These are phyloP conservation scores for Pistacia atlantica DNA, from an alignment of 345 rosid species.

Conservation along the genomic window DNA sequence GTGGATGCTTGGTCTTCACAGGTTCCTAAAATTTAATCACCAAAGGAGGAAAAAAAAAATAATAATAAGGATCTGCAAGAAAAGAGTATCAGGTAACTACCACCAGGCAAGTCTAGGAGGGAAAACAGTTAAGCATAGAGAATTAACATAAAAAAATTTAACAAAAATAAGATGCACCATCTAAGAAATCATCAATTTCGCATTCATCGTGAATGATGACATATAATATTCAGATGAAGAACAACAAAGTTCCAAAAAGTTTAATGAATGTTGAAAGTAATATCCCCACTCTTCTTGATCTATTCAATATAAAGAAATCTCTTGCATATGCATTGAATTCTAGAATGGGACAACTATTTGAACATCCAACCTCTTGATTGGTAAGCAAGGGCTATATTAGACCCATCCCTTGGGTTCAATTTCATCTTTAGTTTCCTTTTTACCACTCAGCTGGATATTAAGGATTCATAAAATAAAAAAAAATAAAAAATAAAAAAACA, in stretches of 20 bases:
- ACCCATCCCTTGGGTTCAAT: background rate
- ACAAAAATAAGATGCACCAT: background rate
- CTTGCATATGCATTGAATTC: background rate
- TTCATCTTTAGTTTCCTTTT: background rate
- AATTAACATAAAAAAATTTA: background rate
- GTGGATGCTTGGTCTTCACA: slow-evolving; percentile 88
- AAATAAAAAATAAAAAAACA: no score
- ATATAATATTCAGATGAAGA: background rate
- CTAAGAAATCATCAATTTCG: background rate
- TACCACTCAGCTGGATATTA: background rate
- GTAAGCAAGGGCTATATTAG: background rate
- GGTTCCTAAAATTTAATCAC: slow-evolving; percentile 57
- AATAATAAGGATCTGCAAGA: background rate
- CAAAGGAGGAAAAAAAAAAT: background rate
- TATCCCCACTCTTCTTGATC: background rate
- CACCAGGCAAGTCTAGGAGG: background rate
- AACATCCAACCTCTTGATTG: background rate
- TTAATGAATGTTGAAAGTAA: no score
- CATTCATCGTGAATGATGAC: background rate
- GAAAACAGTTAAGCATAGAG: slow-evolving; percentile 8
- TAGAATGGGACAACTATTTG: background rate
- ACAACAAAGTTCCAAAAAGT: background rate
- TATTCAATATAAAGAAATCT: background rate
- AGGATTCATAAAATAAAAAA: background rate
- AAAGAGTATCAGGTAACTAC: background rate